Base-by-base conservation (phyloP, 768 basidiomycete genomes). In the Suillus occidentalis region DNA sequence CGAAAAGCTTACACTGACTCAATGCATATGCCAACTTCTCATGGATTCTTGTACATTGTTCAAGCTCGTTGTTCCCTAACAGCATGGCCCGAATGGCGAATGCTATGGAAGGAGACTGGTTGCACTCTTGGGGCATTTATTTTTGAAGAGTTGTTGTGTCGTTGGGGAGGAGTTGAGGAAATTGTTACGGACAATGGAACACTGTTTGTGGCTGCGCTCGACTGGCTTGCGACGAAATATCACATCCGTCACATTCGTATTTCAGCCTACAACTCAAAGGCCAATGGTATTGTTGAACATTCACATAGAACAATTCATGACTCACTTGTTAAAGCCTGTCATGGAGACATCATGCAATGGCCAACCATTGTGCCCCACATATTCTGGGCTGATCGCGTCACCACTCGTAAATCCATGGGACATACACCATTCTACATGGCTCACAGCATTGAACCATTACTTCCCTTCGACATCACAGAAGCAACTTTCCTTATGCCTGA, bases 161-260 rank as follows among this genome's bases (percentile, higher is more conserved):
- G 74, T 20, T 83, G 81, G 81, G 82, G 81, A 3, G 71, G 75
- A 20, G 22, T 81, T 0, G 22, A 14, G 0, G 70, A 78, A 28
- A 78, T 84, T 20, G 74, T 83, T 0, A 81, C 78, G 0, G 82
- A 85, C 64, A 85, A 84, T 66, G 72, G 79, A 0, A 65, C 74
- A 0, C 72, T 72, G 0, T 74, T 79, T 43, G 56, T 78, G 2
- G 65, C n/a, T n/a, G n/a, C n/a, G n/a, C n/a, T n/a, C n/a, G n/a
- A n/a, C n/a, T n/a, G n/a, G n/a, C n/a, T n/a, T n/a, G n/a, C n/a
- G n/a, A n/a, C n/a, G n/a, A n/a, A n/a, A n/a, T n/a, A n/a, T n/a
- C n/a, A n/a, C n/a, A 81, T 84, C 20, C 60, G 65, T 0, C 79
- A 82, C 45, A 82, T 84, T 16, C 64, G 70, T 0, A 81, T 84